phyloP scores from a whole-genome alignment of 2,329 filamentous ascomycete genomes.

The Hypoxylon sp. region DNA sequence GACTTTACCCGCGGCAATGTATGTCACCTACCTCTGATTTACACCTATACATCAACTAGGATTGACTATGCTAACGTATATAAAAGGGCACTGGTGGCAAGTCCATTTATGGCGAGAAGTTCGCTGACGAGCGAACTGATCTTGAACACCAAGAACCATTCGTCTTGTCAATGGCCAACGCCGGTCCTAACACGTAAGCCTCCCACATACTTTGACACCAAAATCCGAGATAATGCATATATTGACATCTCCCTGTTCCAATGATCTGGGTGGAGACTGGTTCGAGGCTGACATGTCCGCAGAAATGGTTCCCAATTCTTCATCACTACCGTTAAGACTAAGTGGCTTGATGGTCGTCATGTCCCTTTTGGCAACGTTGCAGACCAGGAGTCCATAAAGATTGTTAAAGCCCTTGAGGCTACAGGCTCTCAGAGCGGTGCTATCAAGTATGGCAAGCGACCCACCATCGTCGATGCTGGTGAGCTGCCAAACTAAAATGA shows the following conservation, averaged over 20 bases:
- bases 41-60: neutral
- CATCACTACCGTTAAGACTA: slow-evolving; percentile 91
- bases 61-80: slow-evolving; percentile 17
- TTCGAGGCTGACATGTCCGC: slow-evolving; percentile 48
- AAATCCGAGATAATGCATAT: neutral
- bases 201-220: neutral
- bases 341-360: slow-evolving; percentile 87
- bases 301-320: slow-evolving; percentile 99
- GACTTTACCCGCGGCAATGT: slow-evolving; percentile 95
- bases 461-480: slow-evolving; percentile 71
- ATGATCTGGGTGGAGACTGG: neutral
- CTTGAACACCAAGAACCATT: slow-evolving; percentile 80
- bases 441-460: slow-evolving; percentile 69
- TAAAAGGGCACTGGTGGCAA: slow-evolving; percentile 87
- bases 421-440: slow-evolving; percentile 69
- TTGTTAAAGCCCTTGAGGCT: slow-evolving; percentile 75
- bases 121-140: slow-evolving; percentile 92
- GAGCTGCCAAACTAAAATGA: slow-evolving; percentile 57
- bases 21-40: slow-evolving; percentile 58
- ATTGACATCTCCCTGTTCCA: slow-evolving; percentile 5
- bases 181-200: slow-evolving; percentile 89
- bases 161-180: slow-evolving; percentile 95
- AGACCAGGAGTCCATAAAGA: slow-evolving; percentile 59
- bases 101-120: slow-evolving; percentile 97
- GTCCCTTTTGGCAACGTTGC: slow-evolving; percentile 82